A percentile compares a stretch with the other conserved stretches of the same genome.
These are phyloP conservation scores for Orychophragmus violaceus DNA, from an alignment of 345 rosid genomes.

Conservation along the genomic window DNA sequence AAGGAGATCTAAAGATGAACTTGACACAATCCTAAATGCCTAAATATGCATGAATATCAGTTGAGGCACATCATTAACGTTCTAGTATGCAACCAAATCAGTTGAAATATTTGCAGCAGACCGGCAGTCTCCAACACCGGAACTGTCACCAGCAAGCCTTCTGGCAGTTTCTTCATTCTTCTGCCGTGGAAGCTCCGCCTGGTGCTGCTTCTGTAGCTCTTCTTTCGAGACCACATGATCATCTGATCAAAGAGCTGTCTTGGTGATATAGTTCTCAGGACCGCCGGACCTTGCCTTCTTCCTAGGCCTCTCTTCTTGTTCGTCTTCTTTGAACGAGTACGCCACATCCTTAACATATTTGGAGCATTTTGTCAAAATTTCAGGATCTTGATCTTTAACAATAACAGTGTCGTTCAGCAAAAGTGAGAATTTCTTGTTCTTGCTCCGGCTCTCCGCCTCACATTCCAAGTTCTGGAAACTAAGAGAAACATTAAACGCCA, in stretches of 20 bases:
- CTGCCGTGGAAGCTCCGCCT: constrained; percentile 92
- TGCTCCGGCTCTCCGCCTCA: constrained; percentile 49
- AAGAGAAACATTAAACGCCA: constrained; percentile 81
- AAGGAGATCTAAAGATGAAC: no score
- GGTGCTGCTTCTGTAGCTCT: constrained; percentile 93
- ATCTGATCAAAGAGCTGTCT: constrained; percentile 82
- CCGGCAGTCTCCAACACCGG: no score
- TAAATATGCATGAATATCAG: no score
- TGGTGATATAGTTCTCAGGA: constrained; percentile 39
- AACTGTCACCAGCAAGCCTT: constrained; percentile 77
- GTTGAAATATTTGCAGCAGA: constrained; percentile 46
- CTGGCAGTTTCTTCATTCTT: constrained; percentile 95
- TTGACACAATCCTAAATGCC: no score
- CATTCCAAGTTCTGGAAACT: constrained; percentile 84
- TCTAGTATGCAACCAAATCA: constrained; percentile 82
- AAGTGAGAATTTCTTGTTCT: constrained; percentile 56
- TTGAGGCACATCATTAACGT: constrained; percentile 69
- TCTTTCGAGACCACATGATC: constrained; percentile 82
- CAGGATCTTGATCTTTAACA: constrained; percentile 54
- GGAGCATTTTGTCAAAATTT: constrained; percentile 63
- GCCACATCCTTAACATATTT: constrained; percentile 80
- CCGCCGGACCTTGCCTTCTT: constrained; percentile 38
- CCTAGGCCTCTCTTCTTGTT: constrained; percentile 52
- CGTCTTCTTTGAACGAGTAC: no score
- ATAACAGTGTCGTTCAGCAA: constrained; percentile 86